Evolutionary conservation across 768 basidiomycete genomes (phyloP).

Genomic region (Kwoniella newhampshirensis): DNA sequence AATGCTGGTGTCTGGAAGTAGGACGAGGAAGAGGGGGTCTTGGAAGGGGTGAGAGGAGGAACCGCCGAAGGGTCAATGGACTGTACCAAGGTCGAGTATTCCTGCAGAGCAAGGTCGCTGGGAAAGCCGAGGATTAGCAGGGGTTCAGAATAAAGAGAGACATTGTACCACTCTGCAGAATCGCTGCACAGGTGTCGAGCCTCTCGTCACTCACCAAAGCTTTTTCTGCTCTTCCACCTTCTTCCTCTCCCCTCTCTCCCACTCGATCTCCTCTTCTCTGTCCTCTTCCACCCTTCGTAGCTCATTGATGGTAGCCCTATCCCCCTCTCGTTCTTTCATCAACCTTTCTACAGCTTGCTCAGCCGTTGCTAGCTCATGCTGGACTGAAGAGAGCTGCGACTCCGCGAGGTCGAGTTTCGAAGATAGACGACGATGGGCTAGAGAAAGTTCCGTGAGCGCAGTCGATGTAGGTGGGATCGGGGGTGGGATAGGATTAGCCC

Average conservation of each 20-base stretch:
- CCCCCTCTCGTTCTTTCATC: constrained; percentile 38
- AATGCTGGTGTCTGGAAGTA: constrained; percentile 10
- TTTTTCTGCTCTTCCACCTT: constrained; percentile 48
- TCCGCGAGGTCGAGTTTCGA: constrained; percentile 50
- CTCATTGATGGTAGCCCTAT: constrained; percentile 37
- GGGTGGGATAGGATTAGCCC: constrained; percentile 26
- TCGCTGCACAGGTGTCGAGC: too few relatives aligned
- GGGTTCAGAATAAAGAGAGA: background rate
- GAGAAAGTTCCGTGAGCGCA: constrained; percentile 47
- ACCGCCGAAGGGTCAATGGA: constrained; percentile 37
- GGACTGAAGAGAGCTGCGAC: constrained; percentile 18
- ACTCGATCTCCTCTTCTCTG: constrained; percentile 44
- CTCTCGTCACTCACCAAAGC: constrained; percentile 37
- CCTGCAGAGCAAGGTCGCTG: constrained; percentile 48
- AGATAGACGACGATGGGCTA: constrained; percentile 52
- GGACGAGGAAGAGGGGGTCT: constrained; percentile 9
- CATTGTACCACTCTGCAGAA: background rate
- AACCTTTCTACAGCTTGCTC: constrained; percentile 34
- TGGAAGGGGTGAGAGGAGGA: constrained; percentile 24
- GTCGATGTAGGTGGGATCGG: constrained; percentile 31
- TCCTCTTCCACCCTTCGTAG: constrained; percentile 37
- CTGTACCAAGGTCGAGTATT: constrained; percentile 39
- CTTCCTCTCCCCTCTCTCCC: constrained; percentile 43
- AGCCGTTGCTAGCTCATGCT: constrained; percentile 28
- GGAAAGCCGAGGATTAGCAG: background rate